phyloP scores from a whole-genome alignment of 1,284 basidiomycete genomes.

The Ustilago bromivora region DNA sequence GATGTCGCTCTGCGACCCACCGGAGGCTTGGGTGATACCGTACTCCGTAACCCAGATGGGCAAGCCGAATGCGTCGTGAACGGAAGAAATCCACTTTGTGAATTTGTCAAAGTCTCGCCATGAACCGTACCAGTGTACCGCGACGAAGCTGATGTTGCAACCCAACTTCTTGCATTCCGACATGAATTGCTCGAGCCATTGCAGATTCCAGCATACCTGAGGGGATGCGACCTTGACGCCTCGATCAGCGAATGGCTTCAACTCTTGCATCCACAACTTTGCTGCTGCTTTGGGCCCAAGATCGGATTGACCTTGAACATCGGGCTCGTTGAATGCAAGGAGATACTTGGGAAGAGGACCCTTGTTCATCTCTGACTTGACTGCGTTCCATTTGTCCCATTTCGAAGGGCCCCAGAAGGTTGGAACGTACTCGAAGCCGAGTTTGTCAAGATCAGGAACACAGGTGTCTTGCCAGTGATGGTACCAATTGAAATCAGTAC shows the following conservation, averaged over 20 bases:
- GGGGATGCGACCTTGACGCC: constrained; percentile 62
- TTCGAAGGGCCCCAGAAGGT: constrained; percentile 63
- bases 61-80: constrained; percentile 46
- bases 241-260: constrained; percentile 58
- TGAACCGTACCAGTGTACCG: constrained; percentile 68
- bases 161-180: constrained; percentile 50
- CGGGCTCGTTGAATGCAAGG: constrained; percentile 65
- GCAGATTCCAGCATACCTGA: constrained; percentile 65
- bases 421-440: constrained; percentile 61
- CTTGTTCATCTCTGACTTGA: constrained; percentile 46
- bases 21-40: constrained; percentile 55
- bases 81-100: constrained; percentile 52
- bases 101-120: constrained; percentile 58
- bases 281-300: constrained; percentile 57
- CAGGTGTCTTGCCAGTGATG: constrained; percentile 58
- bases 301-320: constrained; percentile 58
- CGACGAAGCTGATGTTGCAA: constrained; percentile 60
- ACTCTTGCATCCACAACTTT: constrained; percentile 56
- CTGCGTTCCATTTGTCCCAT: constrained; percentile 51
- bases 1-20: constrained; percentile 46
- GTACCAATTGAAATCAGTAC: constrained; percentile 42
- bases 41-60: constrained; percentile 68
- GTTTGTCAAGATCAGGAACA: constrained; percentile 36
- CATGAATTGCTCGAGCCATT: constrained; percentile 64
- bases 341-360: constrained; percentile 38